Percentiles rank a stretch among this genome's conserved stretches.
These are phyloP conservation scores for Chaetomium strumarium DNA, from an alignment of 2,329 filamentous ascomycete genomes.

Conservation along the genomic window DNA sequence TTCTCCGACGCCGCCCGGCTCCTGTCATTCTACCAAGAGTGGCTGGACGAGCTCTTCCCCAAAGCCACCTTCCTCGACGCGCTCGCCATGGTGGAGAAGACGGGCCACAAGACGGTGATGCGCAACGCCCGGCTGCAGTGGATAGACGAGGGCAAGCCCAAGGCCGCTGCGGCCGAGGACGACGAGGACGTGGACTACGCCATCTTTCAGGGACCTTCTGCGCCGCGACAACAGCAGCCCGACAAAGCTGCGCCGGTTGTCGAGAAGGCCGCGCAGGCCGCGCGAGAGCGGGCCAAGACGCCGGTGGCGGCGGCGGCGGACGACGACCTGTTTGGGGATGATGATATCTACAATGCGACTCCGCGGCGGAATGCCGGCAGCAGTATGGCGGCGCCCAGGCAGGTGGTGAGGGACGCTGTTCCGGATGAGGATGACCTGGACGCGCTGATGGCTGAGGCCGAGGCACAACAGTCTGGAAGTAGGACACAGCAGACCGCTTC, in stretches of 20 bases:
- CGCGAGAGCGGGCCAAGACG: slow-evolving; percentile 27
- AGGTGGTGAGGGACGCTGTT: slow-evolving; percentile 18
- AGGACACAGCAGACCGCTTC: slow-evolving; percentile 6
- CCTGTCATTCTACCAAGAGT: slow-evolving; percentile 87
- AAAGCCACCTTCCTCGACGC: slow-evolving; percentile 92
- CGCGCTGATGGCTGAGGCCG: slow-evolving; percentile 48
- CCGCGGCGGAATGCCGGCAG: slow-evolving; percentile 28
- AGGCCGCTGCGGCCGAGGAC: slow-evolving; percentile 28
- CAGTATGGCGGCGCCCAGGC: not conserved
- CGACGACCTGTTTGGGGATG: slow-evolving; percentile 40
- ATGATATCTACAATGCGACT: slow-evolving; percentile 52
- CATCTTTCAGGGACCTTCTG: slow-evolving; percentile 20
- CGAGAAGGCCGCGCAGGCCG: slow-evolving; percentile 22
- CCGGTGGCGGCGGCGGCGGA: no score
- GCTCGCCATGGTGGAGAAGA: slow-evolving; percentile 83
- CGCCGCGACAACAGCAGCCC: slow-evolving; percentile 29
- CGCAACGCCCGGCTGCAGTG: slow-evolving; percentile 70
- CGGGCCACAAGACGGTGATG: slow-evolving; percentile 78
- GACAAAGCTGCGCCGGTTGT: slow-evolving; percentile 36
- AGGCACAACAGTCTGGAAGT: slow-evolving; percentile 34
- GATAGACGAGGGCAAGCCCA: slow-evolving; percentile 71
- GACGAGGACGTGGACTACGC: slow-evolving; percentile 30
- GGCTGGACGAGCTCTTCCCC: slow-evolving; percentile 94
- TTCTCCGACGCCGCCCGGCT: slow-evolving; percentile 79
- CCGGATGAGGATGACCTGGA: slow-evolving; percentile 46